Evolutionary conservation across 129 eudicot genomes (phyloP).

Genomic region (carrot (Daucus carota)): DNA sequence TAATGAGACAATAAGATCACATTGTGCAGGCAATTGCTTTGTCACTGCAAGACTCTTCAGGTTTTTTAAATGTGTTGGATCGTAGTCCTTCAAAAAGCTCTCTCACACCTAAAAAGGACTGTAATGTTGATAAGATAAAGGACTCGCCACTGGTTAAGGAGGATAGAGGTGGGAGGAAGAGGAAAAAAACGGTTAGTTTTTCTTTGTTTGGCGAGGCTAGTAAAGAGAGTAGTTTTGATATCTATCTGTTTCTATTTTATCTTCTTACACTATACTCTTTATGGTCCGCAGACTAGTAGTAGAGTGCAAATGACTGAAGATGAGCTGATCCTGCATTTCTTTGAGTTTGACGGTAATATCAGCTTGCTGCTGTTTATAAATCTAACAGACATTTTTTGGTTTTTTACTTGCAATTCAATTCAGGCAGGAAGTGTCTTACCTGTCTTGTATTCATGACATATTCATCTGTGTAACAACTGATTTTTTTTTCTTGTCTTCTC

Average conservation of each 20-base stretch:
- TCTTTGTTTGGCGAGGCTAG: background rate
- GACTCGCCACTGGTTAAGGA: constrained; percentile 27
- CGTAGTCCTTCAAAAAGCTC: constrained; percentile 29
- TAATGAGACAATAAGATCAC: background rate
- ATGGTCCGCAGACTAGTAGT: constrained; percentile 41
- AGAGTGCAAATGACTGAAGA: constrained; percentile 92
- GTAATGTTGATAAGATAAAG: constrained; percentile 19
- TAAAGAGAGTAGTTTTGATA: background rate
- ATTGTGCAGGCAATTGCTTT: constrained; percentile 85
- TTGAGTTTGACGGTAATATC: constrained; percentile 83
- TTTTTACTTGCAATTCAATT: background rate
- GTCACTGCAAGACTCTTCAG: constrained; percentile 67
- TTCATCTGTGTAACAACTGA: background rate
- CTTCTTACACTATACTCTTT: constrained; percentile 6
- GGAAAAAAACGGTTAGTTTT: constrained; percentile 49
- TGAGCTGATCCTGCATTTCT: constrained; percentile 76
- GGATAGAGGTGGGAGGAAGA: constrained; percentile 51
- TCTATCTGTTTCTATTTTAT: background rate
- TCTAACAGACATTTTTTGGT: background rate
- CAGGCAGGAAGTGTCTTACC: no score
- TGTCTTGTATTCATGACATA: background rate
- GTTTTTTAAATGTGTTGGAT: constrained; percentile 29
- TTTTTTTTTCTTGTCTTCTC: background rate
- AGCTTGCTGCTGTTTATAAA: background rate
- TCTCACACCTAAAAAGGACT: constrained; percentile 13